Conservation (phyloP, 208 protist species). For the Acanthamoeba castellanii region DNA sequence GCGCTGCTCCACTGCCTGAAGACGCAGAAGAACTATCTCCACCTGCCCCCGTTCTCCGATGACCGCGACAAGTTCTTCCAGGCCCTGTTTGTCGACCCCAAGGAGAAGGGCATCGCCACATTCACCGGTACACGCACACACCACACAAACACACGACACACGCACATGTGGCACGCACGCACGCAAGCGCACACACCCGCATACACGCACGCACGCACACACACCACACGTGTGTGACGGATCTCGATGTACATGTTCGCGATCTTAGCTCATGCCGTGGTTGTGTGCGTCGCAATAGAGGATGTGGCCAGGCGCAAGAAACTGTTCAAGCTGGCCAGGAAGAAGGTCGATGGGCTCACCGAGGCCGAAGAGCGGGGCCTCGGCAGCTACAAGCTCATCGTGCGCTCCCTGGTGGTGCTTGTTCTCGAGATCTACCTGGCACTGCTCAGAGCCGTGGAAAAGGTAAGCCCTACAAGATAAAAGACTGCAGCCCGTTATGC, state of each 20-base stretch:
- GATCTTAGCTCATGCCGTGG: background rate
- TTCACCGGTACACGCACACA: constrained; percentile 7
- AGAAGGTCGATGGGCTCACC: background rate
- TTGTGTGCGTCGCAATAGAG: background rate
- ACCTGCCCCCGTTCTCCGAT: constrained; percentile 33
- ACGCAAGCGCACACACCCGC: too few relatives aligned
- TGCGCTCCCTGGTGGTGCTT: background rate
- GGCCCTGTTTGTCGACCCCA: constrained; percentile 20
- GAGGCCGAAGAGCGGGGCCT: constrained; percentile 9
- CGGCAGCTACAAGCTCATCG: constrained; percentile 2
- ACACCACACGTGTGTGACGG: too few relatives aligned
- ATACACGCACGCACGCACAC: too few relatives aligned
- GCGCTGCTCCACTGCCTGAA: constrained; percentile 27
- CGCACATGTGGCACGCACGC: too few relatives aligned
- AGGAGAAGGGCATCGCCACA: background rate
- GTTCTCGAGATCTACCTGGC: background rate
- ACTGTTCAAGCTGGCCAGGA: background rate
- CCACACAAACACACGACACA: background rate
- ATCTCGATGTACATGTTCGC: background rate
- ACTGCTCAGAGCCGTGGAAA: background rate
- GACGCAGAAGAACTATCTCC: constrained; percentile 39
- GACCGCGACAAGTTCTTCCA: constrained; percentile 48
- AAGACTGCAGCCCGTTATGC: background rate
- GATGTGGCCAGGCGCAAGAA: background rate
- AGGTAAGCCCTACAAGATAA: background rate